phyloP scores from a whole-genome alignment of 176 grass and related monocot species.

The Zoysia japonica region DNA sequence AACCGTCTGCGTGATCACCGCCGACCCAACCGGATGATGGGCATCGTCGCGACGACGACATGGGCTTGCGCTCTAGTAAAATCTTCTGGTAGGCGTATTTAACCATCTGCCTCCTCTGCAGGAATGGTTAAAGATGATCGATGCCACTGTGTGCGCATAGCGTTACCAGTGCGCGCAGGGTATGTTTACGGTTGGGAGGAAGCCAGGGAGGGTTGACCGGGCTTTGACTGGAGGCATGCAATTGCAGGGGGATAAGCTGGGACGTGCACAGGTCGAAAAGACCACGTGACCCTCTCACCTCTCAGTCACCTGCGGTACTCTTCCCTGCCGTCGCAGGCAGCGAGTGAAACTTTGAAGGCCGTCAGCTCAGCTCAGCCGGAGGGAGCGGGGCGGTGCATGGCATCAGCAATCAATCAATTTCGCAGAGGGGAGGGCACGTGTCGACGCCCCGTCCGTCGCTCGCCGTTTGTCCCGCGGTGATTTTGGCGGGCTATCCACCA shows the following conservation, averaged over 20 bases:
- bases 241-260: conserved; percentile 45
- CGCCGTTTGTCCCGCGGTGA: conserved; percentile 14
- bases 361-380: neutral
- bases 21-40: neutral
- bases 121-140: neutral
- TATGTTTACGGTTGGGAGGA: neutral
- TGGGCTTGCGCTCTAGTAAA: neutral
- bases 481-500: conserved; percentile 4
- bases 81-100: neutral
- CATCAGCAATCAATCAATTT: conserved; percentile 12
- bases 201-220: conserved; percentile 34
- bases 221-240: neutral
- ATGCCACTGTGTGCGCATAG: neutral
- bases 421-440: neutral
- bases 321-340: neutral
- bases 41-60: neutral
- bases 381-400: neutral
- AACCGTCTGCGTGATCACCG: neutral
- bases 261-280: conserved; percentile 55
- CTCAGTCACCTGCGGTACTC: neutral
- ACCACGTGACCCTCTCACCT: conserved; percentile 52
- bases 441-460: neutral
- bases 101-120: neutral
- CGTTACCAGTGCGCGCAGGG: neutral
- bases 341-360: conserved; percentile 3